Evolutionary conservation across 805 yeast genomes (phyloP), one percentile per base, ranked within the genome.

Genomic region (Metschnikowia chrysomelidarum): DNA sequence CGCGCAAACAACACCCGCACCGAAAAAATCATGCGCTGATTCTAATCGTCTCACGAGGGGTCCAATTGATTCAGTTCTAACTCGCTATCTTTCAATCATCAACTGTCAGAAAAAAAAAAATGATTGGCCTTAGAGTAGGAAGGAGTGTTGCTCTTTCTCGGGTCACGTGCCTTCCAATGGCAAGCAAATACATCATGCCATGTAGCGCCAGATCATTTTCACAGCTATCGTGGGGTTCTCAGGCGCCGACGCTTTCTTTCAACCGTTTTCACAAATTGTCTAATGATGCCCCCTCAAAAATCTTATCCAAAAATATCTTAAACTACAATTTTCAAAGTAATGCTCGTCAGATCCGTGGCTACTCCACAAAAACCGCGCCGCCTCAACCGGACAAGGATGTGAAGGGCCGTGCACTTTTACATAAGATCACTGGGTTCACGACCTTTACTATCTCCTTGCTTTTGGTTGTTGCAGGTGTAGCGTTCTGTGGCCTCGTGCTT

Each of bases 391-490:
- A 66, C 35, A 64, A 60, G 32, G 57, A 66, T 46, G 64, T 60
- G 19, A 63, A 69, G 51, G 67, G 71, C 30, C 51, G 52, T 33
- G 59, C 66, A 22, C 40, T 75, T 28, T 73, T 75, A 59, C 62
- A 66, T 18, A 64, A 67, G 23, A 51, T 81, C 12, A 71, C 73
- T 34, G 64, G 81, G 27, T 79, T 79, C 10, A 64, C 81, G 13
- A 77, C 84, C 5, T 82, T 82, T 43, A 65, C 82, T 5, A 56
- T 75, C 7, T 78, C 88, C 3, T 70, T 86, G 0, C 56, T 75
- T 3, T 53, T 84, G 19, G 87, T 85, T 0, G 48, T 82, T 7
- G 86, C 83, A 3, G 88, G 88, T 2, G 54, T 78, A 2, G 87
- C 84, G 11, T 65, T 84, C 7, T 78, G 91, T 0, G 80, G 29